These are phyloP conservation scores for Suillus variegatus DNA, from an alignment of 768 basidiomycete genomes.

Conservation along the genomic window DNA sequence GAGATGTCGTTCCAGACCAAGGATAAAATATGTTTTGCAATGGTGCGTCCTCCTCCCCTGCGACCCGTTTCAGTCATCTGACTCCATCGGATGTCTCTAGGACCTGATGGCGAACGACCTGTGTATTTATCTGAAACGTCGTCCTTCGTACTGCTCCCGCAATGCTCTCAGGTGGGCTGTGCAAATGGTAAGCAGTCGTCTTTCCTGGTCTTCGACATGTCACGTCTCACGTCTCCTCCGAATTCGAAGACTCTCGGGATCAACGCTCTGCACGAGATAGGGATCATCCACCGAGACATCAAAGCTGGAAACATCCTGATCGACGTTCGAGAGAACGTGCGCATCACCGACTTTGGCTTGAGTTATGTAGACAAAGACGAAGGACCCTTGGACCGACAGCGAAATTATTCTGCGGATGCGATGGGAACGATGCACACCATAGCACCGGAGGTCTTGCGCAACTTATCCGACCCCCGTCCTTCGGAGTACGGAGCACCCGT, in stretches of 20 bases:
- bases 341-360: not conserved
- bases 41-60: not conserved
- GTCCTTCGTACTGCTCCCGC: constrained; percentile 14
- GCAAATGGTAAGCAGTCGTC: constrained; percentile 35
- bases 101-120: constrained; percentile 43
- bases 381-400: not conserved
- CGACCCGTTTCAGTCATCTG: not conserved
- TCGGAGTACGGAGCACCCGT: not conserved
- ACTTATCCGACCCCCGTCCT: rapidly evolving
- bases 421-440: not conserved
- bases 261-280: too few relatives aligned
- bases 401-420: not conserved
- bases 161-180: constrained; percentile 32
- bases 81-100: constrained; percentile 18
- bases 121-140: constrained; percentile 24
- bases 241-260: too few relatives aligned
- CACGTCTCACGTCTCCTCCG: not conserved
- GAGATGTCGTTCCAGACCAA: constrained; percentile 38
- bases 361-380: not conserved
- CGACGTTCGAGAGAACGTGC: too few relatives aligned
- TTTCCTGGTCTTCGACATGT: not conserved
- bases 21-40: not conserved
- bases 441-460: not conserved
- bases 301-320: too few relatives aligned
- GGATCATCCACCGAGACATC: too few relatives aligned